Base-by-base conservation (phyloP, 1,284 basidiomycete species). In the Sparassis latifolia region DNA sequence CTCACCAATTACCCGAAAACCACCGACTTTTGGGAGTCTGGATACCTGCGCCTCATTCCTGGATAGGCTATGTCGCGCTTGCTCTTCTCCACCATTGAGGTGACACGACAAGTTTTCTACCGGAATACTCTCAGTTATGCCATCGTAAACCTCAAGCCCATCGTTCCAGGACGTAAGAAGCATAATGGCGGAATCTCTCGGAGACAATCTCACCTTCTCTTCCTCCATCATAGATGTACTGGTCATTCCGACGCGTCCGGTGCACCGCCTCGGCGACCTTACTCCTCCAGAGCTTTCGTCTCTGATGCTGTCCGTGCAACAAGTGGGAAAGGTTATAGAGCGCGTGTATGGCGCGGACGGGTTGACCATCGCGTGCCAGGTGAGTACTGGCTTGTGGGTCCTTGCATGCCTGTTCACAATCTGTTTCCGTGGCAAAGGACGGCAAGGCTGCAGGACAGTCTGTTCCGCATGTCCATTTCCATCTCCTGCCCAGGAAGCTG, bases 61-160 rank as follows among this genome's bases (percentile, higher is more conserved):
- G 20, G 20, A 20, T 20, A 20, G 20, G n/a, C 52, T 33, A 74
- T 77, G 71, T 63, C 66, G 50, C 63, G 68, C 33, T 63, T 88
- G 32, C 66, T 91, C 37, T 94, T 94, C 69, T 89, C 89, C 7
- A 82, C 84, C 0, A 87, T 93, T 51, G 90, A 93, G 58, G 90
- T 94, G 9, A 84, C 88, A 4, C 75, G 79, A 33, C 91, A 94
- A 67, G 84, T 79, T 0, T 96, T 97, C 69, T 88, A 86, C 63
- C 77, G 80, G 40, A 79, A 82, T 1, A 59, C 80, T 0, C 72
- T 86, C 10, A 82, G 86, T 0, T 86, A 82, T 63, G 93, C 89
- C 3, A 86, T 96, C 57, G 93, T 96, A 44, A 97, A 97, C 66
- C 79, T 96, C 55, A 96, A 93, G 62, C 93, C 94, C 1, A 83